Evolutionary conservation across 2,329 filamentous ascomycete species (phyloP).

Genomic region (Fusarium zealandicum): DNA sequence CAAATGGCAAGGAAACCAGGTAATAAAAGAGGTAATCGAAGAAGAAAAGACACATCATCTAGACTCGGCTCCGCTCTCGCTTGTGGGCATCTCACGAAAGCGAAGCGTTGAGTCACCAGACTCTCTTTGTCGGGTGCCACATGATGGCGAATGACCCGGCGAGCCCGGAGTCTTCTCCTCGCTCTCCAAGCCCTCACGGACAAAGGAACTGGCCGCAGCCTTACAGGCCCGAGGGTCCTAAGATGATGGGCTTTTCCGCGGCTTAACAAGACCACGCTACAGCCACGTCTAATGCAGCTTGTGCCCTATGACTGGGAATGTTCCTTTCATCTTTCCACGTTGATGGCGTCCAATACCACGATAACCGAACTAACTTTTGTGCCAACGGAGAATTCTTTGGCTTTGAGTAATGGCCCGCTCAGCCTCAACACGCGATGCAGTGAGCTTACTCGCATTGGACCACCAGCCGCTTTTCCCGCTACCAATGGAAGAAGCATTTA

Average conservation of each 20-base stretch:
- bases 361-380: background rate
- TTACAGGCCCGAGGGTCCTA: slow-evolving; percentile 3
- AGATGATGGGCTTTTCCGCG: slow-evolving; percentile 13
- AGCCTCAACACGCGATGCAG: slow-evolving; percentile 1
- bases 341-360: slow-evolving; percentile 1
- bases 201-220: background rate
- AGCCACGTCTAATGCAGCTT: background rate
- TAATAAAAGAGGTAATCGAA: background rate
- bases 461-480: background rate
- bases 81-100: background rate
- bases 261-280: background rate
- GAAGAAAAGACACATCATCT: background rate
- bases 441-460: background rate
- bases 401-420: background rate
- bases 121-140: slow-evolving; percentile 20
- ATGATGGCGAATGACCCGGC: slow-evolving; percentile 9
- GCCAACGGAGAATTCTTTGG: background rate
- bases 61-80: slow-evolving; percentile 8
- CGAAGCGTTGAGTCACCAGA: slow-evolving; percentile 31
- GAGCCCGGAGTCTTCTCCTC: background rate
- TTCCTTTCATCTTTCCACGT: slow-evolving; percentile 12
- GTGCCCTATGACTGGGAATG: slow-evolving; percentile 33
- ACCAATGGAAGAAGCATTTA: background rate
- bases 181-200: background rate
- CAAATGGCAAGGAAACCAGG: background rate